Conservation (phyloP, 108 stramenopile genomes). For the Cyclostephanos tholiformis region DNA sequence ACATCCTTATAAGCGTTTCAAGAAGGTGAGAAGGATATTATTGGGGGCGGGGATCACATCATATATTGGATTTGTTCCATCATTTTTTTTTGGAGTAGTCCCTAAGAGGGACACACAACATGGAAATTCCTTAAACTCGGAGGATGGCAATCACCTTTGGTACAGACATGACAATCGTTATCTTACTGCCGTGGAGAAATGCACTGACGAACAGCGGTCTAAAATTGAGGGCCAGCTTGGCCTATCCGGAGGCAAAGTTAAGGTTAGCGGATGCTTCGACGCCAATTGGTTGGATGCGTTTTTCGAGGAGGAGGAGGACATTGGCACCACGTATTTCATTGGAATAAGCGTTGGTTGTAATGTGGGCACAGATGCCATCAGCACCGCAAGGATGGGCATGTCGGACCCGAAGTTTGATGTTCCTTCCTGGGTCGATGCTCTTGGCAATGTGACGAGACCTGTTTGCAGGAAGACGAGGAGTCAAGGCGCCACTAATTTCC, state of each 20-base stretch:
- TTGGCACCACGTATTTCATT: neutral
- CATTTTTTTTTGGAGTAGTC: no score
- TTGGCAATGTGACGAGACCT: neutral
- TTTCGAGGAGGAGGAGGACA: conserved; percentile 5
- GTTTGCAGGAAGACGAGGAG: neutral
- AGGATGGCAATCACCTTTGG: no score
- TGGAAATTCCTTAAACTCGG: no score
- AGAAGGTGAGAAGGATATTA: no score
- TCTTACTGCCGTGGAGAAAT: neutral
- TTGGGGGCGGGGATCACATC: no score
- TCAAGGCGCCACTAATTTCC: neutral
- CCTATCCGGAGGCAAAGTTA: neutral
- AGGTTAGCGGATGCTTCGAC: neutral
- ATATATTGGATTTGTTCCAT: no score
- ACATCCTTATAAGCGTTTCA: no score
- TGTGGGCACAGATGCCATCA: neutral
- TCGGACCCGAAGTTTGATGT: neutral
- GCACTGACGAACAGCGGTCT: neutral
- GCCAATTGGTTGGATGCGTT: neutral
- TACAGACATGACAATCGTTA: neutral
- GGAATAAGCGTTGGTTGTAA: conserved; percentile 1
- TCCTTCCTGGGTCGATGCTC: neutral
- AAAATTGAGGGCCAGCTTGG: neutral
- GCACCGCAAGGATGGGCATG: neutral
- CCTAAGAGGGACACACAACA: no score